Evolutionary conservation across 345 rosid species (phyloP).

Genomic region (Populus davidiana): DNA sequence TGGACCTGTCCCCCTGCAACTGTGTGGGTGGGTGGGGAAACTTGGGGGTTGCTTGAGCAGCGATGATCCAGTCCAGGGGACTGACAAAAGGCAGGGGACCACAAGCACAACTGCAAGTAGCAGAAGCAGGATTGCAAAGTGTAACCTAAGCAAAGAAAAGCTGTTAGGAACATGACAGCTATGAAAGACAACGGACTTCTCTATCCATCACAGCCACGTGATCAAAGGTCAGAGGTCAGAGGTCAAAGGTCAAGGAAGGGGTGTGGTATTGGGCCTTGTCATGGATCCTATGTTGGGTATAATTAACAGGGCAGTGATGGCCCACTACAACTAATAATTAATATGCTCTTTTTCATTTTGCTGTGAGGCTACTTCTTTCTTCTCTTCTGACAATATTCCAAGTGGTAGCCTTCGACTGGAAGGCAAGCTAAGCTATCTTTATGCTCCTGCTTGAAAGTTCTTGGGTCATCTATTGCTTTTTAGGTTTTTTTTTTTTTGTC

Average conservation of each 20-base stretch:
- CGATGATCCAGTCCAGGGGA: too few species aligned
- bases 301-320: background rate
- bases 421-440: background rate
- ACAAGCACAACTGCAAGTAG: background rate
- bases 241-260: background rate
- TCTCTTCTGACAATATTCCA: background rate
- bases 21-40: background rate
- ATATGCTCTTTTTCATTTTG: too few species aligned
- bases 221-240: too few species aligned
- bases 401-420: background rate
- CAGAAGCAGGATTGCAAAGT: background rate
- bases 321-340: background rate
- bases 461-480: background rate
- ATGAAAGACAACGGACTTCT: constrained; percentile 11
- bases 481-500: background rate
- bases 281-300: background rate
- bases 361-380: background rate
- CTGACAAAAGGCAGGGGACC: background rate
- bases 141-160: background rate
- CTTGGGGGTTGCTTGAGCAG: background rate
- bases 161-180: constrained; percentile 11
- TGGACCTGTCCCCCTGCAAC: too few species aligned
- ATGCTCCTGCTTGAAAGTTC: background rate
- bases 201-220: background rate
- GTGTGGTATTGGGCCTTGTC: background rate